These are phyloP conservation scores for Dioscorea alata DNA, from an alignment of 106 monocot species.

Conservation along the genomic window DNA sequence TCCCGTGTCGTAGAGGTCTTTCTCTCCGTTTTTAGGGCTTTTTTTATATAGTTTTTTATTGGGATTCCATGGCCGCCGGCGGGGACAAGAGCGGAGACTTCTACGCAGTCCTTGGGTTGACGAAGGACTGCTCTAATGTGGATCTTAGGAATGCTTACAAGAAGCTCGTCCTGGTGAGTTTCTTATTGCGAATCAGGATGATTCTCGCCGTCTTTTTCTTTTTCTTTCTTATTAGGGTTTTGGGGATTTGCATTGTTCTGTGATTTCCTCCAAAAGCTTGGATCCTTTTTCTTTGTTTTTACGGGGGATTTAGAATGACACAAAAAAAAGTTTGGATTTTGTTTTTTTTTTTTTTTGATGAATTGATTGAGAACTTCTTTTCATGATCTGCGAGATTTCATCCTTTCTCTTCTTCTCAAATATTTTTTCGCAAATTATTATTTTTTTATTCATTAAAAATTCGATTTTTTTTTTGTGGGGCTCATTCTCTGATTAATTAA, in stretches of 20 bases:
- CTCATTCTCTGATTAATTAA: no score
- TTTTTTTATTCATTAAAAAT: no score
- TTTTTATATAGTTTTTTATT: not conserved
- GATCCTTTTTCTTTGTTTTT: no score
- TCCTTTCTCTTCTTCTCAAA: no score
- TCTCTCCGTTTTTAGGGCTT: not conserved
- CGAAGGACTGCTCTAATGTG: slow-evolving; percentile 80
- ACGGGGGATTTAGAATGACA: no score
- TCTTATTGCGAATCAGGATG: not conserved
- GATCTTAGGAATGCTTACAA: slow-evolving; percentile 78
- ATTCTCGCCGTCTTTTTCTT: not conserved
- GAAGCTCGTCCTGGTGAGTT: slow-evolving; percentile 80
- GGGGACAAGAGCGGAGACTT: slow-evolving; percentile 35
- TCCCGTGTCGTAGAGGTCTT: not conserved
- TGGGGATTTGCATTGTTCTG: no score
- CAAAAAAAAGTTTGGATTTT: no score
- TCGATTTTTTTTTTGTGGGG: no score
- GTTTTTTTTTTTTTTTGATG: not conserved
- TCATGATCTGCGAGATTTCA: no score
- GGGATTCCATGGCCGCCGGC: slow-evolving; percentile 13
- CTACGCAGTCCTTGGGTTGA: slow-evolving; percentile 74
- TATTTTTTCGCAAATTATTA: no score
- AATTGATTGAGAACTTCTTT: not conserved
- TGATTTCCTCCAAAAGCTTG: no score
- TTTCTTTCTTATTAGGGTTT: not conserved